Base-by-base conservation (phyloP, 1,284 basidiomycete genomes). In the Leccinum subrobustum region DNA sequence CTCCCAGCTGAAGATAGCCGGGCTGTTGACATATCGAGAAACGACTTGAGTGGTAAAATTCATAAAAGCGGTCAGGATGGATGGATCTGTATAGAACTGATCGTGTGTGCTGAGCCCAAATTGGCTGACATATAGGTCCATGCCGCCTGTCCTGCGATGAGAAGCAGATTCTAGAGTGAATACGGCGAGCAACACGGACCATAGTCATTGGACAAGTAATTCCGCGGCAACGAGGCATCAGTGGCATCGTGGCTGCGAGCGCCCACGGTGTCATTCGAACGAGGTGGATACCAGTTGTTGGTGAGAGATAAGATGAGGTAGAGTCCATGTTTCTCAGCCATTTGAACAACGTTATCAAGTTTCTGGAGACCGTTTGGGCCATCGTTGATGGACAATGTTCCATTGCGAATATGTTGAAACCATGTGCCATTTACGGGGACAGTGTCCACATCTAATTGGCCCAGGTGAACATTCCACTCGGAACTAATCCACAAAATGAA, bases 281-380 rank as follows among this genome's bases (percentile, higher is more conserved):
- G 63, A 55, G 64, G 68, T 0, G 82, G 83, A 64, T 80, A 80
- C 87, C 88, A 91, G 64, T 91, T 90, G 67, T 90, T 91, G 20
- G 87, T 87, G 63, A 91, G 81, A 20, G 87, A 82, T 14, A 88
- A 67, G 27, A 87, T 76, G 39, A 90, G 60, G 62, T 84, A 86
- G 56, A 91, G 75, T 16, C 80, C 83, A 50, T 85, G 79, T 60
- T 85, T 79, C 63, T 83, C 78, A 2, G 88, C 88, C 56, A 84
- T 77, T 52, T 79, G 71, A 42, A 88, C 70, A 44, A 90, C 81
- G 52, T 81, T 81, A 68, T 91, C 88, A n/a, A 91, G 75, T 55
- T 83, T 85, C 63, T 86, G 83, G 51, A 91, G 75, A 33, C 88
- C 88, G 65, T 87, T 86, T 2, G 86, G 73, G 3, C 86, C 86